These are phyloP conservation scores for Pterocarpus santalinus DNA, from an alignment of 306 rosid species.

Conservation along the genomic window DNA sequence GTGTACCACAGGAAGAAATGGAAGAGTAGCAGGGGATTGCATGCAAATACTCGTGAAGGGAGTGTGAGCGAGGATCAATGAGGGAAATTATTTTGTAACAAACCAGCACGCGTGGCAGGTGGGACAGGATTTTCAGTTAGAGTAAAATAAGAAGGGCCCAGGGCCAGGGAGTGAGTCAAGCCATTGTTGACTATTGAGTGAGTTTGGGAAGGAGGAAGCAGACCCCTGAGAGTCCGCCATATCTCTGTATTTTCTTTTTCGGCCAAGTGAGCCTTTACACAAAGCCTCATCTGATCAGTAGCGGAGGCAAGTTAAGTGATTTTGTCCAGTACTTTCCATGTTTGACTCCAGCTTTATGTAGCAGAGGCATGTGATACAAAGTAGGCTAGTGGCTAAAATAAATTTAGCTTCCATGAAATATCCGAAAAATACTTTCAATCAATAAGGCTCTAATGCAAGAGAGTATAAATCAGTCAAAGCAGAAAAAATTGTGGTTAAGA, in stretches of 20 bases:
- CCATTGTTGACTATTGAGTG: neutral
- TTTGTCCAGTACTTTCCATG: slow-evolving; percentile 28
- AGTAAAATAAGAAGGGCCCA: neutral
- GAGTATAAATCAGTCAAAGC: slow-evolving; percentile 30
- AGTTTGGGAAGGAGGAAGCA: slow-evolving; percentile 16
- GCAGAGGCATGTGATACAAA: neutral
- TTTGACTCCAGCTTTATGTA: slow-evolving; percentile 17
- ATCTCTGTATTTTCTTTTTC: neutral
- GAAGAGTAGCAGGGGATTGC: slow-evolving; percentile 19
- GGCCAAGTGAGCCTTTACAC: neutral
- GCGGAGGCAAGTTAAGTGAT: neutral
- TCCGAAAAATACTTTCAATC: slow-evolving; percentile 1
- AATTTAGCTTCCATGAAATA: slow-evolving; percentile 12
- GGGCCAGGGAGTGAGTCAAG: slow-evolving; percentile 8
- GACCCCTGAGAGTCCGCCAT: slow-evolving; percentile 17
- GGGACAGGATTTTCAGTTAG: slow-evolving; percentile 3
- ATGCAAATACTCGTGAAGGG: slow-evolving; percentile 9
- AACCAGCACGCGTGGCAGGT: neutral
- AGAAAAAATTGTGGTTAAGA: neutral
- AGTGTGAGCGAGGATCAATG: slow-evolving; percentile 20
- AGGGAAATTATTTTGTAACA: slow-evolving; percentile 9
- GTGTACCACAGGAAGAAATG: slow-evolving; percentile 9
- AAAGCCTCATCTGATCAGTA: neutral
- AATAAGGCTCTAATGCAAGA: slow-evolving; percentile 24
- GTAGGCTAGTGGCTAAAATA: slow-evolving; percentile 13